phyloP scores from a whole-genome alignment of 257 asterid genomes.

The Rauvolfia tetraphylla region DNA sequence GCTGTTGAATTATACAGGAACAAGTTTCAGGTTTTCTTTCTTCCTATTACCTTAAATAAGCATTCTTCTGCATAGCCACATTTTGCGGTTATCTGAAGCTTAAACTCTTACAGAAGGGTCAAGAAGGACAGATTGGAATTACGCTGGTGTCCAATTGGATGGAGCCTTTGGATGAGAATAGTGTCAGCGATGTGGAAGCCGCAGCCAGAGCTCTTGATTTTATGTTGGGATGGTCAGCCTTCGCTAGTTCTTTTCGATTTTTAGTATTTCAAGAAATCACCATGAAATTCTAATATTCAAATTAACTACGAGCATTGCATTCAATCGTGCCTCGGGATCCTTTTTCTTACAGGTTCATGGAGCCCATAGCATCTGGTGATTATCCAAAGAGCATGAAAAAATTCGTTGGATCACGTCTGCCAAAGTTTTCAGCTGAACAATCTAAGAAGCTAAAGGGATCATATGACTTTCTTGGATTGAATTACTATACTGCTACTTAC shows the following conservation, averaged over 20 bases:
- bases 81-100: background rate
- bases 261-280: background rate
- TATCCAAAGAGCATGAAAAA: slow-evolving; percentile 25
- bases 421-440: slow-evolving; percentile 1
- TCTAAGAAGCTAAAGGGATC: background rate
- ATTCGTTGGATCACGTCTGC: background rate
- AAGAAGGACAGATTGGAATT: slow-evolving; percentile 47
- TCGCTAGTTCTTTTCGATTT: background rate
- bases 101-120: background rate
- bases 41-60: too few species aligned
- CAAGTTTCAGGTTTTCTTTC: slow-evolving; percentile 36
- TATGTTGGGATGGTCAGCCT: background rate
- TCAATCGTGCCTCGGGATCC: too few species aligned
- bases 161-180: slow-evolving; percentile 19
- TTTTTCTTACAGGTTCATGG: slow-evolving; percentile 21
- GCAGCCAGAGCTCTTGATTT: background rate
- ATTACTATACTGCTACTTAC: background rate
- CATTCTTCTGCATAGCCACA: too few species aligned
- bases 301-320: too few species aligned
- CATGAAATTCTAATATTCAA: too few species aligned
- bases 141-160: slow-evolving; percentile 27
- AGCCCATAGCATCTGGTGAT: slow-evolving; percentile 18
- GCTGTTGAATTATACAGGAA: slow-evolving; percentile 32
- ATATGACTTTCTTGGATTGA: slow-evolving; percentile 3
- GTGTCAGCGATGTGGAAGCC: background rate